These are phyloP conservation scores for Exophiala lecanii-corni DNA, from an alignment of 2,329 filamentous ascomycete species.

Conservation along the genomic window DNA sequence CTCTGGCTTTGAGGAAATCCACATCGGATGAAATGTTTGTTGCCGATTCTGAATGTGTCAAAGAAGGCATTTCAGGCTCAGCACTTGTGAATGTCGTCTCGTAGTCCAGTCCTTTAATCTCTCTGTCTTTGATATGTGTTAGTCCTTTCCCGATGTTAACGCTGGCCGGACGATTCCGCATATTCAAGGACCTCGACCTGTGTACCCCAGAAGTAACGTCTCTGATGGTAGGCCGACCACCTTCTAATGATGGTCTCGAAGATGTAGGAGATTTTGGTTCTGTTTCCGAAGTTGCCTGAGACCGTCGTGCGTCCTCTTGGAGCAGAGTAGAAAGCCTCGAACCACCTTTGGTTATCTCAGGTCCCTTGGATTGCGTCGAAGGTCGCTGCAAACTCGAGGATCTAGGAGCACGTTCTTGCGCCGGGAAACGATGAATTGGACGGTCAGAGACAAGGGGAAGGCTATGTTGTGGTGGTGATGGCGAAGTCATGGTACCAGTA, in stretches of 20 bases:
- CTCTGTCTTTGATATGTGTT: conserved; percentile 75
- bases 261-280: conserved; percentile 51
- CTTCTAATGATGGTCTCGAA: conserved; percentile 67
- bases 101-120: conserved; percentile 38
- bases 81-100: conserved; percentile 19
- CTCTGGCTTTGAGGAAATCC: conserved; percentile 74
- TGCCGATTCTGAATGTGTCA: conserved; percentile 48
- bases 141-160: conserved; percentile 78
- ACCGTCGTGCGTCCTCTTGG: conserved; percentile 24
- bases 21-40: conserved; percentile 72
- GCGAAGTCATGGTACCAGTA: conserved; percentile 74
- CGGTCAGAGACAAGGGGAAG: conserved; percentile 30
- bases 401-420: conserved; percentile 30
- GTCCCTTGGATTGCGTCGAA: conserved; percentile 2
- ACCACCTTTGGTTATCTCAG: conserved; percentile 28
- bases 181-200: conserved; percentile 60
- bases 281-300: conserved; percentile 17
- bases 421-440: conserved; percentile 53
- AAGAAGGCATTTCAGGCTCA: conserved; percentile 20
- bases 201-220: conserved; percentile 57
- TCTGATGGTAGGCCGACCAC: conserved; percentile 57
- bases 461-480: conserved; percentile 40
- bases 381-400: conserved; percentile 38
- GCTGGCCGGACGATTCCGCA: conserved; percentile 70
- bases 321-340: conserved; percentile 34